Evolutionary conservation across 805 yeast species (phyloP).

Genomic region (Saccharomycopsis babjevae): DNA sequence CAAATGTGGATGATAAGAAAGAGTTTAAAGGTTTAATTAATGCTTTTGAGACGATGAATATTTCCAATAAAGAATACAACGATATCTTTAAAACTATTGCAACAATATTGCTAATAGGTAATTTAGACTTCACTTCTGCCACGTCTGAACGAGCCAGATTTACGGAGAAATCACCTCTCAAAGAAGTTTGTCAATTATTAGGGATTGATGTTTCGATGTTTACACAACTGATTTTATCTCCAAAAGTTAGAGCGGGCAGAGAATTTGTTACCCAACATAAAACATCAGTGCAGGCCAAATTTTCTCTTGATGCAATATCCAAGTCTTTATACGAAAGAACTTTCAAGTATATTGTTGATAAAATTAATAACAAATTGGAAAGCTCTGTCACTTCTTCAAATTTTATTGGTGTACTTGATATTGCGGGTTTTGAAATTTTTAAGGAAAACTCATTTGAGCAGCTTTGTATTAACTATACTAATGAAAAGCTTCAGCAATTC

Average conservation of each 20-base stretch:
- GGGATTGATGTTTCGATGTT: slow-evolving; percentile 51
- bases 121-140: slow-evolving; percentile 58
- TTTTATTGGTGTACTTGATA: slow-evolving; percentile 93
- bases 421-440: slow-evolving; percentile 95
- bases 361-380: slow-evolving; percentile 61
- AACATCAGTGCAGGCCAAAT: slow-evolving; percentile 69
- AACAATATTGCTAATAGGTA: slow-evolving; percentile 75
- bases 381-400: slow-evolving; percentile 34
- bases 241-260: slow-evolving; percentile 84
- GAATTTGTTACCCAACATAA: slow-evolving; percentile 76
- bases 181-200: slow-evolving; percentile 46
- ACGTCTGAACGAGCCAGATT: slow-evolving; percentile 70
- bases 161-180: slow-evolving; percentile 41
- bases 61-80: slow-evolving; percentile 41
- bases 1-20: slow-evolving; percentile 66
- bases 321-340: slow-evolving; percentile 78
- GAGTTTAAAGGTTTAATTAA: slow-evolving; percentile 55
- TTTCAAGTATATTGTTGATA: slow-evolving; percentile 65
- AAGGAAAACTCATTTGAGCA: slow-evolving; percentile 92
- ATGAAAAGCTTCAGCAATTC: slow-evolving; percentile 94
- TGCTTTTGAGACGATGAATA: slow-evolving; percentile 70
- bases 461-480: slow-evolving; percentile 93
- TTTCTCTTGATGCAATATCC: slow-evolving; percentile 77
- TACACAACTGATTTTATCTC: slow-evolving; percentile 53
- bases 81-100: slow-evolving; percentile 62